Evolutionary conservation across 768 basidiomycete genomes (phyloP), one percentile per base, ranked within the genome.

Genomic region (Leccinum arenicola): DNA sequence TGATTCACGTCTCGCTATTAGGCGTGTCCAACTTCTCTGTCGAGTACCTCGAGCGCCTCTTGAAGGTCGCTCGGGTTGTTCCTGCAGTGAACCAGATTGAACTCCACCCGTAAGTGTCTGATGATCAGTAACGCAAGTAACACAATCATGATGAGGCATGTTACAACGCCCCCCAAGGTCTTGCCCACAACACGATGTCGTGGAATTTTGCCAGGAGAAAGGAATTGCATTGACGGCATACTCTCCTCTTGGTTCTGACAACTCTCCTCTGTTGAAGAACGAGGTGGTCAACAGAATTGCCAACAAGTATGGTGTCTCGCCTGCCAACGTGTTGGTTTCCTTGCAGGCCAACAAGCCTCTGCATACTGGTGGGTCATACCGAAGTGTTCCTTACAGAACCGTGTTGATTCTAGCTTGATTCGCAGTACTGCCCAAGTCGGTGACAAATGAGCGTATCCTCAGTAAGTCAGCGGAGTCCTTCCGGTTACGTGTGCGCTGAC

Each of bases 71-170:
- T 55, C 70, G 70, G 21, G 77, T 87, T 45, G 74, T 87, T 36
- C 91, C 90, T 15, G 89, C 88, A 1, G 85, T 86, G 29, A 92
- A 92, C 76, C 92, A 94, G 75, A 81, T 93, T 57, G 89, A 89
- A 72, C 76, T 85, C 36, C 89, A 90, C 69, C 86, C 89, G 78
- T 87, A 70, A 57, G 82, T 76, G 49, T 55, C 21, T 27, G n/a
- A 25, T 25, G 5, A n/a, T 4, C 17, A 9, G 27, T 29, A 6
- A 53, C 15, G 5, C 11, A 33, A 12, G 33, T 15, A n/a, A n/a
- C 25, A 29, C 8, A n/a, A 53, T 29, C n/a, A 33, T 53, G 52
- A 27, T 9, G 38, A 40, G 9, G 17, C 38, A 40, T 40, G 38
- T 3, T 23, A 40, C 48, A 36, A 45, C 21, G 5, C 9, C 14